phyloP scores from a whole-genome alignment of 108 stramenopile genomes.

The Cyclotella baltica region DNA sequence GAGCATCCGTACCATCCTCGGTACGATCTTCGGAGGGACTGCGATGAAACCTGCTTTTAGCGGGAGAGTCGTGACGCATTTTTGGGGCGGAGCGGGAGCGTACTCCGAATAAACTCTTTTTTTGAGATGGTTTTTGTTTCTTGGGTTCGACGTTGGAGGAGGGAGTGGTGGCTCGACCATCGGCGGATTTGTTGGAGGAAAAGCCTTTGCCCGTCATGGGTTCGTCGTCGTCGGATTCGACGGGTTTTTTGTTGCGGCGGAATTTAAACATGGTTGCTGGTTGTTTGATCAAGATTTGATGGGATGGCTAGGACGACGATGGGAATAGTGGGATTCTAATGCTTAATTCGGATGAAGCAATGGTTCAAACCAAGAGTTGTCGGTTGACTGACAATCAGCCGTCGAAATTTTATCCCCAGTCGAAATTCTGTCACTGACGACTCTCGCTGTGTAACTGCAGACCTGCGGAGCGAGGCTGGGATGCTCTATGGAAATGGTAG shows the following conservation, averaged over 20 bases:
- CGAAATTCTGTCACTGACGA: too few species aligned
- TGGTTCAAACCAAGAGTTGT: too few species aligned
- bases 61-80: not conserved
- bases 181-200: not conserved
- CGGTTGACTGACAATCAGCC: too few species aligned
- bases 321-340: too few species aligned
- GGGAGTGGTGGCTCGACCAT: not conserved
- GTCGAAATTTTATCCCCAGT: too few species aligned
- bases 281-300: not conserved
- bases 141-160: not conserved
- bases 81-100: not conserved
- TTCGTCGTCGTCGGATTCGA: constrained; percentile 29
- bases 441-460: too few species aligned
- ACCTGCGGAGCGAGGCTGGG: too few species aligned
- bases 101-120: not conserved
- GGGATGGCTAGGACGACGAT: not conserved
- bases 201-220: constrained; percentile 31
- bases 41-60: not conserved
- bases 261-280: constrained; percentile 31
- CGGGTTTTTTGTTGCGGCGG: constrained; percentile 24
- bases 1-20: not conserved
- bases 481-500: too few species aligned
- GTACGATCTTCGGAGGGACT: not conserved
- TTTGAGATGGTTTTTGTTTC: not conserved
- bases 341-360: too few species aligned